These are phyloP conservation scores for Dinochytrium kinnereticum DNA, from an alignment of 371 early-diverging fungal genomes.

Conservation along the genomic window DNA sequence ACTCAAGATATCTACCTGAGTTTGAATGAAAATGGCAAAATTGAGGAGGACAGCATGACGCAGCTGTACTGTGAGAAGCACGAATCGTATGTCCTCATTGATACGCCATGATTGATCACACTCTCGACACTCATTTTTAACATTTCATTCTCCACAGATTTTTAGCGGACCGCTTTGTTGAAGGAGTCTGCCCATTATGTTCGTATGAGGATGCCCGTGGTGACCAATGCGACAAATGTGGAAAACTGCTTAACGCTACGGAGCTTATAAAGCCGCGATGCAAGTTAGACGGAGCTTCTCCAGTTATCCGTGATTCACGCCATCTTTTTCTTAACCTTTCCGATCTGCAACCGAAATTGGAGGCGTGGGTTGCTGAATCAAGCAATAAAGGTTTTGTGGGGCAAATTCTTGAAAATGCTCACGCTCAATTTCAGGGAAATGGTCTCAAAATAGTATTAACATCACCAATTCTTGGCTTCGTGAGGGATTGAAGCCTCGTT, in stretches of 20 bases:
- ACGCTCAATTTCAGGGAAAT: conserved; percentile 57
- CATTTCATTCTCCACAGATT: conserved; percentile 64
- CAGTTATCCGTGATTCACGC: conserved; percentile 82
- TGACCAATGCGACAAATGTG: conserved; percentile 99
- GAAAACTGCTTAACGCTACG: conserved; percentile 86
- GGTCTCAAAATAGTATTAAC: conserved; percentile 90
- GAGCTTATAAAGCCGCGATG: conserved; percentile 97
- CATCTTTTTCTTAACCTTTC: conserved; percentile 96
- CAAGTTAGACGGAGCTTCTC: conserved; percentile 86
- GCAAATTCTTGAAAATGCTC: background rate
- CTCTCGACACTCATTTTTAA: background rate
- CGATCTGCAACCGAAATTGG: conserved; percentile 75
- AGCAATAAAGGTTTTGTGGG: conserved; percentile 53
- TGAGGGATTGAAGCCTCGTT: conserved; percentile 95
- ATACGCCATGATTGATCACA: background rate
- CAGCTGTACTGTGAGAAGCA: conserved; percentile 95
- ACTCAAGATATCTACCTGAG: conserved; percentile 92
- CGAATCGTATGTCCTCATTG: conserved; percentile 60
- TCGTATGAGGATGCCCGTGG: conserved; percentile 96
- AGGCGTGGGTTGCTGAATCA: conserved; percentile 75
- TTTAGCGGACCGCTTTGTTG: conserved; percentile 99
- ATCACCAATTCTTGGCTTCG: conserved; percentile 98
- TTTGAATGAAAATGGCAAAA: conserved; percentile 76
- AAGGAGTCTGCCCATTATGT: conserved; percentile 95
- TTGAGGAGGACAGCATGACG: conserved; percentile 77